Evolutionary conservation across 2,329 filamentous ascomycete genomes (phyloP), one percentile per base, ranked within the genome.

Genomic region (Bipolaris sorokiniana): DNA sequence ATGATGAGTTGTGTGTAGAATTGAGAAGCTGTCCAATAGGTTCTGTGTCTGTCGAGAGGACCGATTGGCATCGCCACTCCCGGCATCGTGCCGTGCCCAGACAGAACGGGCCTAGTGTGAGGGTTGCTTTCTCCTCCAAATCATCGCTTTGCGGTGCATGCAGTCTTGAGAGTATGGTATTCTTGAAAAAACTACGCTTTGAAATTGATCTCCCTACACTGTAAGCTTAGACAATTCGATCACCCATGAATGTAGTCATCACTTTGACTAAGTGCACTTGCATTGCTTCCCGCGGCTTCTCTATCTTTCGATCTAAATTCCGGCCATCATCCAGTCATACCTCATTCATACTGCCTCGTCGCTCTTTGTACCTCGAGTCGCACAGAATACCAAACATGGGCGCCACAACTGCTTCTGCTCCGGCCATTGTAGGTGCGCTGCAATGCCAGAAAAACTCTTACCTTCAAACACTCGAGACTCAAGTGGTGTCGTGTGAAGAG

Each of bases 391-490:
- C 26, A 40, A 61, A 40, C 2, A 73, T 73, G 70, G 59, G 67
- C 26, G 51, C 36, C 1, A 48, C 62, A 15, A 47, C 58, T 34
- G 51, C 46, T 15, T 48, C 63, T 4, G 51, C 51, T 10, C 68
- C 71, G 1, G 62, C 54, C 45, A 65, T 74, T 28, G 72, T 75
- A 2, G 72, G 72, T 44, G 69, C 72, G 42, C 54, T 74, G 13
- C 64, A 60, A 45, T 75, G 71, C 42, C 72, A 75, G 28, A 71
- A 68, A 51, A 61, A 75, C 34, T 73, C 71, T 48, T 75, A 75
- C 54, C 64, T 72, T 16, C 62, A 67, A 38, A 64, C 53, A 7
- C 62, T 75, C 33, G 64, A 72, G 23, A 74, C 72, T 3, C 56
- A 68, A 54, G 72, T 75, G 1, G 63, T 75, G 9, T 72, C 71